Evolutionary conservation across 1,284 basidiomycete genomes (phyloP), one percentile per base, ranked within the genome.

Genomic region (Cutaneotrichosporon sp.): DNA sequence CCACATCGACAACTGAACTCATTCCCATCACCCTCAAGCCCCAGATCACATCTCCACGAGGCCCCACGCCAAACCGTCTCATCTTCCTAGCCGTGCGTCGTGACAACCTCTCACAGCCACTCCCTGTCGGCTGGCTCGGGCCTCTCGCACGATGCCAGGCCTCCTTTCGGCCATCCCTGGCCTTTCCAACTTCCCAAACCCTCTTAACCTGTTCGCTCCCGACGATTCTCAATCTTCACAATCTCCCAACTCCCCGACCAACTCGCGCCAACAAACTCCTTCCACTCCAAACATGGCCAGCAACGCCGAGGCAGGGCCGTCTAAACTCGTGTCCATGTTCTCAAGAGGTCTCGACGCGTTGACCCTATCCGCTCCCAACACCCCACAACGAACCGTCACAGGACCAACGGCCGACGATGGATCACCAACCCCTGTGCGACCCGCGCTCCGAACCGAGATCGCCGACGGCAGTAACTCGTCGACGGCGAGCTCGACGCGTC

Each of bases 171-270:
- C 31, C 39, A 43, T 47, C 29, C 50, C 49, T 26, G 43, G 27
- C 29, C 41, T 50, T 12, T 57, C 62, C 16, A 62, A 44, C 45
- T 51, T 57, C 19, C 59, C 66, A 19, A 69, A 68, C 49, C 64
- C 63, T 4, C 55, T 66, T 46, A 63, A 62, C 51, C 43, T 66
- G 41, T 64, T 68, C 51, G 42, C 47, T n/a, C 50, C 52, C 16
- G 55, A 61, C 49, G 49, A 32, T 41, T 22, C 38, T 16, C 38
- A 41, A 41, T 41, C 38, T 25, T 41, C 38, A 25, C 38, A 24
- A 24, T 10, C 17, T 17, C 25, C 14, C 17, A 22, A 31, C 26
- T 16, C 19, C 6, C 16, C 34, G 12, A 9, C 9, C 12, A 37
- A 32, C n/a, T n/a, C n/a, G n/a, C n/a, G n/a, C n/a, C 46, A 49